Evolutionary conservation across 768 basidiomycete genomes (phyloP), one percentile per base, ranked within the genome.

Genomic region (Termitomyces eurrhizus): DNA sequence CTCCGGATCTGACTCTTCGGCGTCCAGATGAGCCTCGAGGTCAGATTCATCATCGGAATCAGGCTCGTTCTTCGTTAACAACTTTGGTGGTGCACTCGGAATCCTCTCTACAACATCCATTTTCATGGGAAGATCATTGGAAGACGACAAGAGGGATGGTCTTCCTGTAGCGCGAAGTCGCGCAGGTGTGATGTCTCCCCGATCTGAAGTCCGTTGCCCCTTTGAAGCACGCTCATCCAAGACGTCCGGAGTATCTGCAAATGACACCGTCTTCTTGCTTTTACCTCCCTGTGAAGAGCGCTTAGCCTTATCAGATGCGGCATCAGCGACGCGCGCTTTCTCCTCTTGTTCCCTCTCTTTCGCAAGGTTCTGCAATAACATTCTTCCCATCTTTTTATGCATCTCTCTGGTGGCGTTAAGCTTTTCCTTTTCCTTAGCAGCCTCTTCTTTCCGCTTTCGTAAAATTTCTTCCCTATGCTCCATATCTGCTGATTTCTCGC

Each of bases 301-400:
- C 67, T 50, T 57, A 59, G 66, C 65, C 50, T 72, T 71, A n/a
- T 74, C 72, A 33, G 66, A 69, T 26, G 74, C 68, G 54, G 75
- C 70, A 55, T 73, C 68, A 1, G 67, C 69, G 52, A 70, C 70
- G n/a, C 60, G 66, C 58, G 69, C 75, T 54, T 73, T 71, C 33
- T 77, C 74, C 39, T 74, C 79, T 41, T 73, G 66, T 58, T 77
- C 76, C 55, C 72, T 76, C 18, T 76, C 71, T 49, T 78, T 71
- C 7, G 77, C 71, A 58, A 82, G 68, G 58, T 79, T 79, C 50
- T 72, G 70, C 44, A 92, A 60, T 42, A 92, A 75, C 0, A 88
- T 84, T 64, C 80, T 84, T 2, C 89, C 90, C 88, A 93, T 90
- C 74, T 84, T 89, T 77, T 84, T 88, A 70, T 90, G 89, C 69